phyloP scores from a whole-genome alignment of 805 yeast species.

The Lipomyces starkeyi region DNA sequence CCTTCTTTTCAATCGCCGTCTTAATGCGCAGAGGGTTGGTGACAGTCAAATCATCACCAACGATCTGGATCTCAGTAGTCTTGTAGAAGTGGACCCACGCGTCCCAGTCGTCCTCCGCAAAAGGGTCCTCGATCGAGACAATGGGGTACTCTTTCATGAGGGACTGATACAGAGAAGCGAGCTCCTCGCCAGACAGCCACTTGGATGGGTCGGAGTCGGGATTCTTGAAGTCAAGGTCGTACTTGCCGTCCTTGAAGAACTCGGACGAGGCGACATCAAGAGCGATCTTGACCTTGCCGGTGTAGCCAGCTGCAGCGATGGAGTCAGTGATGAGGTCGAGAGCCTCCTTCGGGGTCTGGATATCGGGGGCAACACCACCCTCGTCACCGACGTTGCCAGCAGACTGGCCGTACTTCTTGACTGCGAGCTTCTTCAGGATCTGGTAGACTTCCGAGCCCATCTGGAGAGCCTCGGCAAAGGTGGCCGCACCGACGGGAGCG shows the following conservation, averaged over 20 bases:
- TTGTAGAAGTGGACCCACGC: slow-evolving; percentile 90
- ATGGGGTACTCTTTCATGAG: slow-evolving; percentile 93
- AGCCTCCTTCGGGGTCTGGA: slow-evolving; percentile 95
- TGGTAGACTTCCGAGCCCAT: slow-evolving; percentile 98
- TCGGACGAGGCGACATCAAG: slow-evolving; percentile 97
- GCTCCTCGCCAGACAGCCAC: slow-evolving; percentile 87
- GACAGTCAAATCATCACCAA: slow-evolving; percentile 98
- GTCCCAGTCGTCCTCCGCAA: slow-evolving; percentile 99
- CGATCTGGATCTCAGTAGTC: slow-evolving; percentile 70
- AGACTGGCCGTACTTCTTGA: slow-evolving; percentile 94
- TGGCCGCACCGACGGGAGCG: slow-evolving; percentile 89
- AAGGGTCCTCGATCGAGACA: slow-evolving; percentile 98
- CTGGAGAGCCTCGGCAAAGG: slow-evolving; percentile 95
- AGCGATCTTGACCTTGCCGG: slow-evolving; percentile 89
- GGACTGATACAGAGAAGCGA: slow-evolving; percentile 80
- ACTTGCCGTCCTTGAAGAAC: slow-evolving; percentile 95
- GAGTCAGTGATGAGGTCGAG: slow-evolving; percentile 90
- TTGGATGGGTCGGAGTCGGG: slow-evolving; percentile 88
- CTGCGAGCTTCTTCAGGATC: slow-evolving; percentile 88
- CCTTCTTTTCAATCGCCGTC: slow-evolving; percentile 95
- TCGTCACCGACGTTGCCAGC: slow-evolving; percentile 99
- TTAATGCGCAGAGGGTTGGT: slow-evolving; percentile 95
- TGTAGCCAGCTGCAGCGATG: slow-evolving; percentile 93
- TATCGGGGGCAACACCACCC: slow-evolving; percentile 99
- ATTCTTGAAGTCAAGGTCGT: slow-evolving; percentile 98